Base-by-base conservation (phyloP, 2,329 filamentous ascomycete species). In the Colletotrichum melonis region DNA sequence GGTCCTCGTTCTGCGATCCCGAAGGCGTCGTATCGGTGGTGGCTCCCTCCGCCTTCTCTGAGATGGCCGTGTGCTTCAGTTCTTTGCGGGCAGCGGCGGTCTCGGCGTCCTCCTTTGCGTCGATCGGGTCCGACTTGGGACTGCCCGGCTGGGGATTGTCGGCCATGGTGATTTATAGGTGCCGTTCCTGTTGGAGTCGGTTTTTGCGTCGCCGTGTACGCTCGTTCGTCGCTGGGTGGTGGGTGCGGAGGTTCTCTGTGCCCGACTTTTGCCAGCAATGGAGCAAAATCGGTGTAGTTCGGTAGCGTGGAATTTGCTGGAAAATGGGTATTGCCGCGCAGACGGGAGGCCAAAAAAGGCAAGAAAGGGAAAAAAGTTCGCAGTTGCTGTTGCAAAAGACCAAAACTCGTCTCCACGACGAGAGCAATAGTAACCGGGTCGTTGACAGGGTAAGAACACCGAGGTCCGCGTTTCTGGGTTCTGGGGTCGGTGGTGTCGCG, bases 21-120 rank as follows among this genome's bases (percentile, higher is more conserved):
- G 75, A 73, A 55, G 78, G 68, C 60, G 42, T 77, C 73, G 74
- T 80, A 74, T 75, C 78, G 74, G 69, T 73, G 67, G 74, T 74
- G 67, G 68, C 32, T 62, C 76, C 69, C 56, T 76, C 78, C 66
- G 78, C 78, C 5, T 81, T 85, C 76, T 89, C 90, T 19, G 90
- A 92, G 75, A 92, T 92, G 65, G 84, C 87, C 11, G 90, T 91
- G 75, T 92, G 89, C 82, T 89, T 90, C 54, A 92, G 86, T 82
- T 92, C 91, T 77, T 91, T 88, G 74, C 91, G 88, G 46, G 91
- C 86, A 64, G 90, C 90, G 72, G 89, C 89, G 54, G 91, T 92
- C 78, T 90, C 90, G 46, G 89, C 88, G 80, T 92, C 91, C 77
- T 92, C 91, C 67, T 84, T 86, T 42, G 78, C 78, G 69, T 84